Base-by-base conservation (phyloP, 352 stramenopile genomes). In the Hyaloperonospora brassicae region DNA sequence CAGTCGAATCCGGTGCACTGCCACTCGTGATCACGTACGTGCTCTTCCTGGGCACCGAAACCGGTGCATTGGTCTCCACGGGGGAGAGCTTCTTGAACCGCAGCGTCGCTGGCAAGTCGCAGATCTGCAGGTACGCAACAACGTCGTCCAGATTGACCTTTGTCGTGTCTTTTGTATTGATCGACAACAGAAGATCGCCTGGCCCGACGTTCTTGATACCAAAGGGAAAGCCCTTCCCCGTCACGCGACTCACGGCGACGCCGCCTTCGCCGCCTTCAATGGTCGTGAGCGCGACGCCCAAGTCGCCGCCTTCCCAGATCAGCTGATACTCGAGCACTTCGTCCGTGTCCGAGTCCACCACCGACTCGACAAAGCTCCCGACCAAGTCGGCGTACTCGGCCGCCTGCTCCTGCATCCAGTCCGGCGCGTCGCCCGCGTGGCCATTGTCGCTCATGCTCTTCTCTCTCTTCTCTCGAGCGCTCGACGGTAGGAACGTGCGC, bases 321-420 rank as follows among this genome's bases (percentile, higher is more conserved):
- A 93, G 73, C 62, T 93, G 83, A 69, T 93, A 93, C 68, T 93
- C 83, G 55, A 88, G 63, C 64, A 89, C 85, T 56, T 91, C 79
- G 57, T 93, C 83, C 52, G 80, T 91, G 43, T 89, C 78, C 47
- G 71, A 72, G 60, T 91, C 80, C 50, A 87, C 74, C 10, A 91
- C 80, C 17, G 80, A 91, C 56, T 90, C 80, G 22, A 91, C 80
- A 58, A 93, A 93, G 68, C 75, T 88, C 34, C 80, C 82, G 12
- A 93, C 80, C 43, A 93, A 64, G 61, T 93, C 80, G 30, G 72
- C 66, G 58, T 87, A 91, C 70, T 93, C 83, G 52, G 80, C 83
- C 36, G 80, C 83, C 57, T 93, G 83, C 66, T 93, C 80, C 50
- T 93, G 71, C 63, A 93, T 93, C 83, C 83, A 93, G 43, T 68